These are phyloP conservation scores for Conticribra weissflogii DNA, from an alignment of 108 stramenopile species.

Conservation along the genomic window DNA sequence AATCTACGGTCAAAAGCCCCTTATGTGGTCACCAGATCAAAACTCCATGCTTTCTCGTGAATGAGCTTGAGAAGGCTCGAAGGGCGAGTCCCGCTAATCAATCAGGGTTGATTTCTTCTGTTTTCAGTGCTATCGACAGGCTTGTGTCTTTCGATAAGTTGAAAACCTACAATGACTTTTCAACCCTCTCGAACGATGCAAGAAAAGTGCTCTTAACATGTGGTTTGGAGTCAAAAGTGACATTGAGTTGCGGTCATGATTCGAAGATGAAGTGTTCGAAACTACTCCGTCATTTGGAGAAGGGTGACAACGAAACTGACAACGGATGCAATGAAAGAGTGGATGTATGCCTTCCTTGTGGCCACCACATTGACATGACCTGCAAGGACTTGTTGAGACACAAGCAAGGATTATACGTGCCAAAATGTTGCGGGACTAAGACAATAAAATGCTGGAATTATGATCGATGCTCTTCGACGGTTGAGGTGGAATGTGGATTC, in stretches of 20 bases:
- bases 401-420: not conserved
- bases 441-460: conserved; percentile 15
- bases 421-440: not conserved
- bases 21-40: conserved; percentile 27
- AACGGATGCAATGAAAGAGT: not conserved
- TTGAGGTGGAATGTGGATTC: conserved; percentile 11
- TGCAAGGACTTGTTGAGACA: not conserved
- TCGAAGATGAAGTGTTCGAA: not conserved
- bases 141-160: not conserved
- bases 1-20: conserved; percentile 8
- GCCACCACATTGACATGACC: not conserved
- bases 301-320: not conserved
- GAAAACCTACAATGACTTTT: not conserved
- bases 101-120: not conserved
- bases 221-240: not conserved
- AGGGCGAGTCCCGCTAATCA: not conserved
- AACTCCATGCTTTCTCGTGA: conserved; percentile 11
- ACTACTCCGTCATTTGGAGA: not conserved
- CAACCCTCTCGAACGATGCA: not conserved
- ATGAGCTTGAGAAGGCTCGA: not conserved
- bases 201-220: not conserved
- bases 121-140: not conserved
- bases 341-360: not conserved
- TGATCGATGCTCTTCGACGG: conserved; percentile 4
- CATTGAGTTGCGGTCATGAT: not conserved